phyloP scores from a whole-genome alignment of 2,329 filamentous ascomycete species.

The Curvularia sp. region DNA sequence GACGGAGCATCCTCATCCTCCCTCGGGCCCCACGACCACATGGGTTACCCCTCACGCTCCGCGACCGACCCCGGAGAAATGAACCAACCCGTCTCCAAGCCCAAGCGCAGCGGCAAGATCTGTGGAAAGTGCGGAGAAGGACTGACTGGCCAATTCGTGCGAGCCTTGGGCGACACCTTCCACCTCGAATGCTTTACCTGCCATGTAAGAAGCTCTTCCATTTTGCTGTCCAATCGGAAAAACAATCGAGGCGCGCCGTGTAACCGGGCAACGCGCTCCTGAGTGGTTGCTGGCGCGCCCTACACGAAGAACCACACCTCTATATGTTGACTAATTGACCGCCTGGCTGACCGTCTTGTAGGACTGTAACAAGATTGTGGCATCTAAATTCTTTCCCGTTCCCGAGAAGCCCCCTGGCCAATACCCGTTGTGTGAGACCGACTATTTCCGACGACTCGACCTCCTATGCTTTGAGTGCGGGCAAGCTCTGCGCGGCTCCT shows the following conservation, averaged over 20 bases:
- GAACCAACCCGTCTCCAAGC: slow-evolving; percentile 32
- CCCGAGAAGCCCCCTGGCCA: slow-evolving; percentile 88
- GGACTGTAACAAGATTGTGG: slow-evolving; percentile 97
- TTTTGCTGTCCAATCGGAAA: not conserved
- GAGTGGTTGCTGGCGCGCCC: not conserved
- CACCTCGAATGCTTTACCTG: slow-evolving; percentile 99
- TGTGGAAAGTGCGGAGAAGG: slow-evolving; percentile 87
- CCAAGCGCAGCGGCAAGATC: slow-evolving; percentile 49
- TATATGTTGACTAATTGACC: not conserved
- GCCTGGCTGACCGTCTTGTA: slow-evolving; percentile 49
- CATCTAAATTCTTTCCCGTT: slow-evolving; percentile 98
- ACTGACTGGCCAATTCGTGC: slow-evolving; percentile 93
- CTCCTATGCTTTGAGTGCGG: slow-evolving; percentile 92
- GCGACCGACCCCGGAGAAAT: slow-evolving; percentile 42
- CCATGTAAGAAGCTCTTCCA: slow-evolving; percentile 64
- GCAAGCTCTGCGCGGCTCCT: slow-evolving; percentile 90
- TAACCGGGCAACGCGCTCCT: not conserved
- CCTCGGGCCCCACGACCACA: slow-evolving; percentile 33
- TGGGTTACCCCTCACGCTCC: slow-evolving; percentile 34
- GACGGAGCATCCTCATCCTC: slow-evolving; percentile 34
- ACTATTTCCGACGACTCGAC: slow-evolving; percentile 93
- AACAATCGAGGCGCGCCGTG: not conserved
- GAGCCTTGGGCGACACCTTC: slow-evolving; percentile 90
- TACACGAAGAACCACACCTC: not conserved
- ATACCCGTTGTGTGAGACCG: slow-evolving; percentile 94